Evolutionary conservation across 2,329 filamentous ascomycete genomes (phyloP), one percentile per base, ranked within the genome.

Genomic region (Penicillium sclerotiorum): DNA sequence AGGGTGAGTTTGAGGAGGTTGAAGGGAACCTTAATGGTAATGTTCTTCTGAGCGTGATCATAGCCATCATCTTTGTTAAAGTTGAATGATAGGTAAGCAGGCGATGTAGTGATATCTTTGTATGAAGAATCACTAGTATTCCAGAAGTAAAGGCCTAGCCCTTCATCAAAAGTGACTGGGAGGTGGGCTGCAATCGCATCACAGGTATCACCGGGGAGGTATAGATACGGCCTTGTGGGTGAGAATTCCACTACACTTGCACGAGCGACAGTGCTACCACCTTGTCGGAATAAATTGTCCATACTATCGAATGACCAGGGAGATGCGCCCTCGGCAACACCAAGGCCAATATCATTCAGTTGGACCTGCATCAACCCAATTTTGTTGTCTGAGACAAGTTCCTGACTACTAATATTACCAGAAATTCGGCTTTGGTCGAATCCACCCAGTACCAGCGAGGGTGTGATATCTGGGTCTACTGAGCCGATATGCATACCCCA

Each of bases 401-500:
- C 21, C 40, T 61, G 60, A 13, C 52, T 44, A 37, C 50, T 53
- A 13, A 54, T 49, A 15, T 55, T 32, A 0, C 72, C 71, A 2
- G 72, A 27, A 8, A 74, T 56, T 13, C 74, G 70, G 28, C 67
- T 70, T 49, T 65, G 62, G 51, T 77, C 74, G 49, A 75, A 76
- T 1, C 72, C 73, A 4, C 73, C 74, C 38, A 73, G 67, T n/a
- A 66, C 59, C 5, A 76, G 58, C 0, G 74, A 76, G 0, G 69
- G 72, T 0, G 56, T 40, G 52, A 73, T 65, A 0, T 45, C 38
- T 5, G 64, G 64, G 13, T 52, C 56, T 2, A 59, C 70, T 1
- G 73, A 71, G 5, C 73, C 73, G 17, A 77, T 73, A 47, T 77
- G 73, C 69, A 77, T 63, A 13, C 68, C 65, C 48, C 70, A 76